Evolutionary conservation across 805 yeast genomes (phyloP), one percentile per base, ranked within the genome.

Genomic region (Wickerhamomyces ciferrii): DNA sequence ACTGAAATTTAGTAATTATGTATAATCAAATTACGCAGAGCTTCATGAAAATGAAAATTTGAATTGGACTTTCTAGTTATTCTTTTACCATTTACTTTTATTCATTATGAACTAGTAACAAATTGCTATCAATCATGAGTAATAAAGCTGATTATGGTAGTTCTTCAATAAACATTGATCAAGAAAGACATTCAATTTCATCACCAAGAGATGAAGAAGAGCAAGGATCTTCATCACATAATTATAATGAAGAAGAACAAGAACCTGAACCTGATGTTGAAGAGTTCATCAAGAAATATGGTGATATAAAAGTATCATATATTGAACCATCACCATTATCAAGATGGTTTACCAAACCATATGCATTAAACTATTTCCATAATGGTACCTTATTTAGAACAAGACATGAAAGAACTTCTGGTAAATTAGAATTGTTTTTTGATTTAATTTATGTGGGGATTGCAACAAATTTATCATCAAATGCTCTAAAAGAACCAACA

Each of bases 361-460:
- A 75, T 55, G 86, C 85, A 0, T 63, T 82, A 52, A 80, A 82
- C 53, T 81, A 76, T 57, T 81, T 80, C 65, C 70, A 77, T 49
- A 71, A 79, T 43, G 85, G 84, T 0, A 71, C 68, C 5, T 61
- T 82, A 20, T 79, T 68, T 56, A 63, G 86, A 18, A 80, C 86
- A 2, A 71, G 66, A 51, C 73, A 72, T 14, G 86, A 81, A 55
- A 60, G 86, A 25, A 63, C 76, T 0, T 70, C 81, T 15, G 70
- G 72, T 1, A 71, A 71, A 43, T 68, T 76, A n/a, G 87, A 82
- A 56, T 69, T 82, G 61, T 82, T 82, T 52, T 60, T 81, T 42
- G 87, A 82, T 60, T 69, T 83, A 62, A 63, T 80, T 50, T 82
- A 81, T 54, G 87, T 82, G 50, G 87, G 84, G 3, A 75, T 82